A percentile compares a stretch with the other conserved stretches of the same genome.
Conservation (phyloP, 345 rosid genomes). For the Pseudoturritis turrita region DNA sequence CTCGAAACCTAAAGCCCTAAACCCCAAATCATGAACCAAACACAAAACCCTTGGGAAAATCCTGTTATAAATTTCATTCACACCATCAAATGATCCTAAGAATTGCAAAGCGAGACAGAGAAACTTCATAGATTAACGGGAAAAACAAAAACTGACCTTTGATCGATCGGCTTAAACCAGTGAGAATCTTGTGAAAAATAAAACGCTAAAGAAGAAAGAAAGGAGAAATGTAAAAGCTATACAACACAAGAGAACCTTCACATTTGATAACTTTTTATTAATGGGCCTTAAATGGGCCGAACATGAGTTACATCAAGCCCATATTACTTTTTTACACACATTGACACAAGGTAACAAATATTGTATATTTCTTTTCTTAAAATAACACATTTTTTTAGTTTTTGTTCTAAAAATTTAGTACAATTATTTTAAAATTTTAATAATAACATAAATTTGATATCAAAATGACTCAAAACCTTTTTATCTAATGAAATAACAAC, state of each 20-base stretch:
- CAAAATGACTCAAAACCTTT: too few relatives aligned
- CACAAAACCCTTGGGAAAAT: too few relatives aligned
- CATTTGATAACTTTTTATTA: neutral
- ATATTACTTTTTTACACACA: neutral
- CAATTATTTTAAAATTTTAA: too few relatives aligned
- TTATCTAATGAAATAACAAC: too few relatives aligned
- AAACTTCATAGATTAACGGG: neutral
- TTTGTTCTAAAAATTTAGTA: too few relatives aligned
- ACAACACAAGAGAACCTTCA: neutral
- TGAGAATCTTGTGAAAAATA: neutral
- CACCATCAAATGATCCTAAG: too few relatives aligned
- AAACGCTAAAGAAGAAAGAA: neutral
- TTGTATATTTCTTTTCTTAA: too few relatives aligned
- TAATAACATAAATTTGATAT: too few relatives aligned
- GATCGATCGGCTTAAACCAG: neutral
- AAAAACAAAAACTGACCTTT: neutral
- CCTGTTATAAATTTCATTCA: too few relatives aligned
- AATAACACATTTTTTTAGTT: too few relatives aligned
- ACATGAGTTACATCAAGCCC: neutral
- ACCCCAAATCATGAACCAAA: conserved; percentile 4
- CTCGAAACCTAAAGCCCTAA: conserved; percentile 9
- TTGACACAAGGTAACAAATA: neutral
- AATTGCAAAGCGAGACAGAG: too few relatives aligned
- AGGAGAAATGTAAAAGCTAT: neutral
- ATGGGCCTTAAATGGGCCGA: neutral